phyloP scores from a whole-genome alignment of 805 yeast species.

The Lachancea kluyveri region DNA sequence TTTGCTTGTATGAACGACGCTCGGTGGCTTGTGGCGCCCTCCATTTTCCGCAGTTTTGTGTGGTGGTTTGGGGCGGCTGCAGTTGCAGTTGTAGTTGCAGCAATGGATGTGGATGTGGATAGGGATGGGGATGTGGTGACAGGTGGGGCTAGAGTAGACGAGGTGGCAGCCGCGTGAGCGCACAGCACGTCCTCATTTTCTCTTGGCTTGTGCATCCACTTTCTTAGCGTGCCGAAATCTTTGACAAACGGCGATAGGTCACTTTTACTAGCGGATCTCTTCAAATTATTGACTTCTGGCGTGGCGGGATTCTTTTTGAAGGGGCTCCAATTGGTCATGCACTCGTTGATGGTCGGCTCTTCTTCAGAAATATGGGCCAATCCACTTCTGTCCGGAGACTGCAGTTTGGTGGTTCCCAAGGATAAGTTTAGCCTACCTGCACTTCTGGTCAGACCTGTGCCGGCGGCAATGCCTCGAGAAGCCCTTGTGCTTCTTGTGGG shows the following conservation, averaged over 20 bases:
- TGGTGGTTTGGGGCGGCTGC: no score
- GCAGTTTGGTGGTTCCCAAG: constrained; percentile 36
- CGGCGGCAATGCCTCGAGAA: constrained; percentile 15
- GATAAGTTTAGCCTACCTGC: constrained; percentile 47
- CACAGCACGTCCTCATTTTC: constrained; percentile 1
- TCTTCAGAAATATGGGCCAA: constrained; percentile 12
- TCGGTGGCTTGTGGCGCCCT: constrained; percentile 7
- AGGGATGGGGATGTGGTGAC: neutral
- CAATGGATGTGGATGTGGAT: constrained; percentile 1
- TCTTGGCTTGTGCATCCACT: constrained; percentile 15
- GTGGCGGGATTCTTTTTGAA: constrained; percentile 15
- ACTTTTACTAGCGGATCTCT: constrained; percentile 24
- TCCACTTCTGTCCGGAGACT: constrained; percentile 12
- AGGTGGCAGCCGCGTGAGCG: neutral
- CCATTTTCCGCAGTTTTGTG: constrained; percentile 8
- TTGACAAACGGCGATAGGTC: constrained; percentile 29
- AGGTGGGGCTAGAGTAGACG: neutral
- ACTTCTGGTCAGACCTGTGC: constrained; percentile 41
- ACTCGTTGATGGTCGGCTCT: constrained; percentile 12
- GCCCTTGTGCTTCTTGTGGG: neutral
- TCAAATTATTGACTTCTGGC: constrained; percentile 18
- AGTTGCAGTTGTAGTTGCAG: no score
- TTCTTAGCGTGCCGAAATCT: constrained; percentile 17
- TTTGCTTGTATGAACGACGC: constrained; percentile 13
- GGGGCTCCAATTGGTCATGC: constrained; percentile 26